Conservation (phyloP, 2,329 filamentous ascomycete genomes). For the Hypoxylon sp. region DNA sequence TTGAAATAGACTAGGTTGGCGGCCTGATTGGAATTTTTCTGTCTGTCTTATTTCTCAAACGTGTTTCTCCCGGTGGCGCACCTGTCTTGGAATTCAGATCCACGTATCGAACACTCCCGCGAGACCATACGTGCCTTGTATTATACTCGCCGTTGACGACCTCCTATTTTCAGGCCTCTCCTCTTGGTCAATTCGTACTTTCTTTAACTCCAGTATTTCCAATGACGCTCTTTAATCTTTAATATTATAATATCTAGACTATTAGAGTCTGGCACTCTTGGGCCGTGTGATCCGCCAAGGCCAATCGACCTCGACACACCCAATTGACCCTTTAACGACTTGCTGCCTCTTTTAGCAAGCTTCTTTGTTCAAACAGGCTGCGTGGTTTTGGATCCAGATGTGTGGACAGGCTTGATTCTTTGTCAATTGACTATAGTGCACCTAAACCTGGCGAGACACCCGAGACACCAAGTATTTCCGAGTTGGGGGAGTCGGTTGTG, state of each 20-base stretch:
- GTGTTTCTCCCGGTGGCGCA: slow-evolving; percentile 48
- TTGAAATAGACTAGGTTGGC: slow-evolving; percentile 45
- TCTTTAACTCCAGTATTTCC: slow-evolving; percentile 38
- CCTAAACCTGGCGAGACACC: slow-evolving; percentile 17
- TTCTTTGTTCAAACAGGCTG: slow-evolving; percentile 25
- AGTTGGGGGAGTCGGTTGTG: slow-evolving; percentile 36
- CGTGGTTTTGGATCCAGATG: slow-evolving; percentile 29
- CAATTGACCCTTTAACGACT: slow-evolving; percentile 31
- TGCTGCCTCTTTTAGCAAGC: slow-evolving; percentile 27
- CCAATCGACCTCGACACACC: slow-evolving; percentile 36
- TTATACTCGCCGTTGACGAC: slow-evolving; percentile 36
- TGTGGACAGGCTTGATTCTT: slow-evolving; percentile 28
- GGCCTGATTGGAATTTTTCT: slow-evolving; percentile 46
- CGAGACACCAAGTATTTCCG: slow-evolving; percentile 17
- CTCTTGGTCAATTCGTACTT: slow-evolving; percentile 37
- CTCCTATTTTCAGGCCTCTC: slow-evolving; percentile 35
- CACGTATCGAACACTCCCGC: slow-evolving; percentile 48
- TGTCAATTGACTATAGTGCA: slow-evolving; percentile 29
- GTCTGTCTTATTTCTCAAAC: slow-evolving; percentile 49
- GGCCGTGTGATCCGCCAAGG: slow-evolving; percentile 38
- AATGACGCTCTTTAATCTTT: slow-evolving; percentile 52
- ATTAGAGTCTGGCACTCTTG: slow-evolving; percentile 52
- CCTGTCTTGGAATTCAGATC: slow-evolving; percentile 53
- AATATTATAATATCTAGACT: slow-evolving; percentile 51
- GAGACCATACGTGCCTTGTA: slow-evolving; percentile 53